Percentiles rank a stretch among this genome's conserved stretches.
phyloP scores from a whole-genome alignment of 202 grass and related monocot genomes.

The Musa balbisiana region DNA sequence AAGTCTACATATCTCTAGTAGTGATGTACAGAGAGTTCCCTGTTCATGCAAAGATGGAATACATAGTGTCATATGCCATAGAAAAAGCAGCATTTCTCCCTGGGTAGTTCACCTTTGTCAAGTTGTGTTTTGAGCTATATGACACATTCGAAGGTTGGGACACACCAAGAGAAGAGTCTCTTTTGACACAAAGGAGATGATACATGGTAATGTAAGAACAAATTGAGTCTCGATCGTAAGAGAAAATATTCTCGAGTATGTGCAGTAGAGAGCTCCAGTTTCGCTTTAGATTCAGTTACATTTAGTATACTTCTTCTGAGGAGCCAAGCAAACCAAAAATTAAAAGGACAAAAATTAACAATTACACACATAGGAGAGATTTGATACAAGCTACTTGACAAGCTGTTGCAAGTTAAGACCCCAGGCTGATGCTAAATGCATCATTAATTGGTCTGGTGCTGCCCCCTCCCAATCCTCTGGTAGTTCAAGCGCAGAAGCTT shows the following conservation, averaged over 20 bases:
- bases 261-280: not conserved
- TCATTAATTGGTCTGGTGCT: conserved; percentile 75
- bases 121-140: too few species aligned
- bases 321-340: conserved; percentile 23
- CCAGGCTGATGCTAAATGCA: conserved; percentile 85
- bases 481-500: conserved; percentile 49
- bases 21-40: too few species aligned
- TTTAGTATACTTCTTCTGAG: conserved; percentile 3
- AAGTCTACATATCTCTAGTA: too few species aligned
- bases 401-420: conserved; percentile 77
- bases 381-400: conserved; percentile 35
- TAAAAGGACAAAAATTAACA: conserved; percentile 25
- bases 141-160: too few species aligned
- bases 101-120: too few species aligned
- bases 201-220: not conserved
- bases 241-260: not conserved
- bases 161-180: too few species aligned
- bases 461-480: conserved; percentile 88
- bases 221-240: not conserved
- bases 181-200: not conserved
- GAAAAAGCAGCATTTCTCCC: too few species aligned
- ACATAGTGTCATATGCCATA: too few species aligned
- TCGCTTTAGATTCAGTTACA: not conserved
- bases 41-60: too few species aligned
- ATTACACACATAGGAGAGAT: conserved; percentile 33